Conservation (phyloP, 257 asterid genomes). For the Euphrasia confusa region DNA sequence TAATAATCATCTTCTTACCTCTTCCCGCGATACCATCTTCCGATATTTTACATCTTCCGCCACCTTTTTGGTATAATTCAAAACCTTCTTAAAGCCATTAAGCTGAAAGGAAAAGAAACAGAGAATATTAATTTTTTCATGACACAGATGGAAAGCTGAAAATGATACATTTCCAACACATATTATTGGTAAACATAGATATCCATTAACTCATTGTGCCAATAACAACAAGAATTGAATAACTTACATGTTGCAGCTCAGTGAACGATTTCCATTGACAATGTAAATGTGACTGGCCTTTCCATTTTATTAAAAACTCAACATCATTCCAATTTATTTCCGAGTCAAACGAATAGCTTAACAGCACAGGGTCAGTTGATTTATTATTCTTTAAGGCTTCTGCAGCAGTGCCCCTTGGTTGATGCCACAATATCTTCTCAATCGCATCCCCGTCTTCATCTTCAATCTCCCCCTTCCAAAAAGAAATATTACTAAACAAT, state of each 20-base stretch:
- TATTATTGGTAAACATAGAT: constrained; percentile 8
- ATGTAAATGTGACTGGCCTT: constrained; percentile 98
- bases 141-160: constrained; percentile 5
- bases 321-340: constrained; percentile 81
- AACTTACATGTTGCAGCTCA: constrained; percentile 88
- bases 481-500: constrained; percentile 23
- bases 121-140: constrained; percentile 24
- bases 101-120: constrained; percentile 61
- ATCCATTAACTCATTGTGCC: neutral
- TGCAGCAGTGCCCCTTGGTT: constrained; percentile 91
- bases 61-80: constrained; percentile 87
- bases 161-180: constrained; percentile 12
- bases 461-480: constrained; percentile 70
- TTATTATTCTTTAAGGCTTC: constrained; percentile 76
- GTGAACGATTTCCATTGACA: constrained; percentile 92
- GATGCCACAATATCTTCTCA: constrained; percentile 98
- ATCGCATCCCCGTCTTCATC: constrained; percentile 91
- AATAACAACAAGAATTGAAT: constrained; percentile 16
- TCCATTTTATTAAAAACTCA: constrained; percentile 94
- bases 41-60: constrained; percentile 87
- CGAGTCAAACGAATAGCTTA: constrained; percentile 74
- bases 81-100: constrained; percentile 97
- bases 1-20: constrained; percentile 43
- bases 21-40: constrained; percentile 85
- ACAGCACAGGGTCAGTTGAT: constrained; percentile 69